Evolutionary conservation across 805 yeast species (phyloP).

Genomic region (Lipomyces yamanashiensis): DNA sequence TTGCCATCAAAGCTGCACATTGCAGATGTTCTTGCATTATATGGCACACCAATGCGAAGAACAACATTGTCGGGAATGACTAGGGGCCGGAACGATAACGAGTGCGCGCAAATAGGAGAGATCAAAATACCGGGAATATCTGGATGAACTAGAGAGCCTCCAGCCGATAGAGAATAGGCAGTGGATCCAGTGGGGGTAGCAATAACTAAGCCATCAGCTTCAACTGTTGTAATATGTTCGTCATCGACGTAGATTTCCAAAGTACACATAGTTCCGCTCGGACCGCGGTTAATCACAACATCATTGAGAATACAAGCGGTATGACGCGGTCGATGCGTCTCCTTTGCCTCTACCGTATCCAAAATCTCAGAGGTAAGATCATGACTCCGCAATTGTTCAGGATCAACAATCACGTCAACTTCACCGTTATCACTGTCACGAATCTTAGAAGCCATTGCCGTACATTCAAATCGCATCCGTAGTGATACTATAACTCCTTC

Average conservation of each 20-base stretch:
- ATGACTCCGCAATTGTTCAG: conserved; percentile 2
- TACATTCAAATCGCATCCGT: conserved; percentile 58
- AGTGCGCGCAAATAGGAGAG: conserved; percentile 96
- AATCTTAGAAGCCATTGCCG: conserved; percentile 49
- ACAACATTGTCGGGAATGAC: conserved; percentile 89
- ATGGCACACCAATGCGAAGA: conserved; percentile 78
- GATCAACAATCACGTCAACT: neutral
- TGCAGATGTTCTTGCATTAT: conserved; percentile 80
- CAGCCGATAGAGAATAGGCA: conserved; percentile 93
- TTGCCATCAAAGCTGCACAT: conserved; percentile 98
- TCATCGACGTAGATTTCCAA: conserved; percentile 56
- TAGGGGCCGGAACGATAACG: conserved; percentile 89
- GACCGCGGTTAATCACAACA: conserved; percentile 58
- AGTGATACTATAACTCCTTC: conserved; percentile 55
- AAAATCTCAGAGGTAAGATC: conserved; percentile 30
- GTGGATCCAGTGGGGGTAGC: conserved; percentile 83
- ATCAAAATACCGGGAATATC: conserved; percentile 90
- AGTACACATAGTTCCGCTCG: conserved; percentile 57
- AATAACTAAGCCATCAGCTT: conserved; percentile 68
- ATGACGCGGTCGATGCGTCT: conserved; percentile 38
- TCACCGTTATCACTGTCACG: conserved; percentile 20
- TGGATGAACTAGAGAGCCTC: conserved; percentile 93
- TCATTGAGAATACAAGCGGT: conserved; percentile 55
- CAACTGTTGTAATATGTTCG: conserved; percentile 61
- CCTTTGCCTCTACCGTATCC: conserved; percentile 23